A percentile compares a stretch with the other conserved stretches of the same genome.
These are phyloP conservation scores for Przewalskia tangutica DNA, from an alignment of 257 asterid species.

Conservation along the genomic window DNA sequence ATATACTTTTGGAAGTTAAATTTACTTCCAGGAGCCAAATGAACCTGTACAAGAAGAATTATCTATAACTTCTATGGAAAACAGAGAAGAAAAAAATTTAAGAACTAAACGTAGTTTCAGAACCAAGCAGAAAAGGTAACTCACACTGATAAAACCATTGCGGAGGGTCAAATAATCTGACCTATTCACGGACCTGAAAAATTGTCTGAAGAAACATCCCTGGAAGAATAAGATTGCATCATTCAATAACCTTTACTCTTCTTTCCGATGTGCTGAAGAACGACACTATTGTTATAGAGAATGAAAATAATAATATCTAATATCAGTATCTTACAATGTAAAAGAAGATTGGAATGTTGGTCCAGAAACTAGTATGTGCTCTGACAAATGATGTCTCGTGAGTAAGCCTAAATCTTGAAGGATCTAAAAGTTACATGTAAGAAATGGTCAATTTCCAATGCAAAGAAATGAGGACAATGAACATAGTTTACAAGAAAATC, in stretches of 20 bases:
- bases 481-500: not conserved
- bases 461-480: not conserved
- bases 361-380: slow-evolving; percentile 93
- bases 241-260: not conserved
- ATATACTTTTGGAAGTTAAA: slow-evolving; percentile 30
- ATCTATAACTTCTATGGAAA: not conserved
- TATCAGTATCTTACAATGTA: slow-evolving; percentile 38
- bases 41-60: slow-evolving; percentile 15
- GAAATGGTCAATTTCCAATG: not conserved
- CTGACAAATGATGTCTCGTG: slow-evolving; percentile 95
- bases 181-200: slow-evolving; percentile 70
- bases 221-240: slow-evolving; percentile 19
- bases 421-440: slow-evolving; percentile 44
- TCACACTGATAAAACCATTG: slow-evolving; percentile 17
- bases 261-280: not conserved
- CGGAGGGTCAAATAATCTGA: slow-evolving; percentile 92
- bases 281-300: not conserved
- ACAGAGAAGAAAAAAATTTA: not conserved
- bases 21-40: slow-evolving; percentile 27
- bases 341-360: slow-evolving; percentile 68
- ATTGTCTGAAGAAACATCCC: slow-evolving; percentile 94
- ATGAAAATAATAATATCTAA: not conserved
- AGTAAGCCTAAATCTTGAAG: slow-evolving; percentile 82
- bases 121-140: not conserved
- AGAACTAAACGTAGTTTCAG: not conserved